Evolutionary conservation across 768 basidiomycete genomes (phyloP).

Genomic region (Boletus patriciae): DNA sequence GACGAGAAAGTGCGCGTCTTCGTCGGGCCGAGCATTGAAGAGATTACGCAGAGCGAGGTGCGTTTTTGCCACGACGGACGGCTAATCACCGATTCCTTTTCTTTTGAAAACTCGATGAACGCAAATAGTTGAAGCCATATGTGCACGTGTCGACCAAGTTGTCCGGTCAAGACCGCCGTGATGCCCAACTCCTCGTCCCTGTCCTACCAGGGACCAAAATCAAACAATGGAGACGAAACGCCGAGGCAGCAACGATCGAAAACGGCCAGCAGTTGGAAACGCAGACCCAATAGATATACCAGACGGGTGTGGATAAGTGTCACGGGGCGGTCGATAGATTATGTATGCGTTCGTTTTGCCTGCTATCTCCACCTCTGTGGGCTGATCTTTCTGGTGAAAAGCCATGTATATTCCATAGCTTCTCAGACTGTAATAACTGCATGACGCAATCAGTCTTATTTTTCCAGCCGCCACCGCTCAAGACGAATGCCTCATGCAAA

Average conservation of each 20-base stretch:
- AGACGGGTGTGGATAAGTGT: too few relatives aligned
- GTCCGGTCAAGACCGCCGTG: conserved; percentile 23
- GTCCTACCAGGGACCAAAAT: conserved; percentile 26
- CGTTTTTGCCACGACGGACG: conserved; percentile 24
- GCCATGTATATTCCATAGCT: background rate
- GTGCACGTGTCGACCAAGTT: conserved; percentile 28
- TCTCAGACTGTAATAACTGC: conserved; percentile 2
- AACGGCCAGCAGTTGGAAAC: background rate
- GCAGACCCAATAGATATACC: background rate
- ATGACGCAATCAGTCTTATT: background rate
- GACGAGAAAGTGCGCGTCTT: conserved; percentile 84
- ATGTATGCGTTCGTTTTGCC: background rate
- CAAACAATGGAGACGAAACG: conserved; percentile 27
- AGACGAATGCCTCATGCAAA: background rate
- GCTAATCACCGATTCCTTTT: background rate
- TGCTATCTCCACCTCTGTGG: background rate
- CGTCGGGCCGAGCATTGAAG: conserved; percentile 72
- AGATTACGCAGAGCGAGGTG: conserved; percentile 58
- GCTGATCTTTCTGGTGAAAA: background rate
- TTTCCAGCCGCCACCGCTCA: background rate
- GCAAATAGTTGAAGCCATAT: conserved; percentile 28
- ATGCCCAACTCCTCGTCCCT: conserved; percentile 28
- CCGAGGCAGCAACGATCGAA: conserved; percentile 2
- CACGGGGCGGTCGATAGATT: background rate
- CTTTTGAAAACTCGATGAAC: background rate